phyloP scores from a whole-genome alignment of 2,329 filamentous ascomycete genomes.

The Dothideomycetidae sp. region DNA sequence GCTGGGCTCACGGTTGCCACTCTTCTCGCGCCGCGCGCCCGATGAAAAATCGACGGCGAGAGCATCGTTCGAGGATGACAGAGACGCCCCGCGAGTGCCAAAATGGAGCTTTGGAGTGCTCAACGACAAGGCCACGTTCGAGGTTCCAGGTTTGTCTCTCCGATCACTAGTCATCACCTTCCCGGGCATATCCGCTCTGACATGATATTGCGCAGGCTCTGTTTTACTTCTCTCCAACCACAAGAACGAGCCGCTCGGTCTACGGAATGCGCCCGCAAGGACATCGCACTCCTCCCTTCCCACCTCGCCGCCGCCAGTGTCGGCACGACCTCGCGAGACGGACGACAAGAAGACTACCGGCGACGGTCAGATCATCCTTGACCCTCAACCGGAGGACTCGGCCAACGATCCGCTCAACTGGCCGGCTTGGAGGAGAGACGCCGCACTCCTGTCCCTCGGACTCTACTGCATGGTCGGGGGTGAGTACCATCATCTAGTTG shows the following conservation, averaged over 20 bases:
- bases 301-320: slow-evolving; percentile 8
- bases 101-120: slow-evolving; percentile 64
- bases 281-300: slow-evolving; percentile 14
- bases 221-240: slow-evolving; percentile 45
- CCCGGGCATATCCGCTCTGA: background rate
- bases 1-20: no score
- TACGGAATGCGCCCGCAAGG: slow-evolving; percentile 48
- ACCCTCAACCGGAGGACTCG: slow-evolving; percentile 84
- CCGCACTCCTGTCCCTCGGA: slow-evolving; percentile 66
- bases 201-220: slow-evolving; percentile 34
- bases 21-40: no score
- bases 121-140: slow-evolving; percentile 65
- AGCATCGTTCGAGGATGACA: no score
- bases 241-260: slow-evolving; percentile 47
- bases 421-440: slow-evolving; percentile 67
- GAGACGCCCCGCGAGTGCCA: no score
- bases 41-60: no score
- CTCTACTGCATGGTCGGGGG: slow-evolving; percentile 87
- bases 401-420: slow-evolving; percentile 88
- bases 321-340: background rate
- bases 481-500: no score
- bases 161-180: background rate
- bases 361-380: slow-evolving; percentile 72
- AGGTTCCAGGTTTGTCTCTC: slow-evolving; percentile 65
- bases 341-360: slow-evolving; percentile 54